A percentile compares a stretch with the other conserved stretches of the same genome.
Evolutionary conservation across 2,329 filamentous ascomycete species (phyloP).

Genomic region (Ascochyta clinopodiicola): DNA sequence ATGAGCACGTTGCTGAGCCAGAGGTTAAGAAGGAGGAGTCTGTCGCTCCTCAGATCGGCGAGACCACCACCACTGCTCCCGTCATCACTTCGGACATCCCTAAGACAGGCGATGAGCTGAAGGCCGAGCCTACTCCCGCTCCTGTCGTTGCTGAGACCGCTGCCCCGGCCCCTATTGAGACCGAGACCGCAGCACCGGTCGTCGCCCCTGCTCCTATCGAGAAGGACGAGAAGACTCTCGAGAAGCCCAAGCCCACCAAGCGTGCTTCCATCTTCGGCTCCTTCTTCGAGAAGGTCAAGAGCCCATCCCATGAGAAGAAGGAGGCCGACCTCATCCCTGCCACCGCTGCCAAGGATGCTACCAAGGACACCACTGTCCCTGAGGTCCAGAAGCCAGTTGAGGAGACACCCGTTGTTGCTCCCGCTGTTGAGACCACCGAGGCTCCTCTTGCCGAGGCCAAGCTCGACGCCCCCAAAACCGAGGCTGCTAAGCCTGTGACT

Average conservation of each 20-base stretch:
- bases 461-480: conserved; percentile 36
- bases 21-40: conserved; percentile 53
- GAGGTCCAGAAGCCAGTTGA: conserved; percentile 45
- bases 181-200: conserved; percentile 36
- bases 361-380: conserved; percentile 54
- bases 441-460: conserved; percentile 35
- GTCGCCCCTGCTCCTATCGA: conserved; percentile 27
- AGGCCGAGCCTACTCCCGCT: conserved; percentile 52
- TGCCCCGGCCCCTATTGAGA: conserved; percentile 43
- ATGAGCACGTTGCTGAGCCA: conserved; percentile 46
- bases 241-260: conserved; percentile 72
- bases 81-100: conserved; percentile 42
- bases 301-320: conserved; percentile 68
- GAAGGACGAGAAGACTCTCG: conserved; percentile 48
- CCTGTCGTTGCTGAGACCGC: conserved; percentile 51
- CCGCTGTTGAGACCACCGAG: conserved; percentile 36
- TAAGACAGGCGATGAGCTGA: conserved; percentile 46
- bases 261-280: conserved; percentile 83
- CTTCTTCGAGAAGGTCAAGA: conserved; percentile 67
- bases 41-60: conserved; percentile 38
- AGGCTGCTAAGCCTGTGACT: conserved; percentile 45
- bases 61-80: conserved; percentile 44
- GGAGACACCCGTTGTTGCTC: conserved; percentile 49
- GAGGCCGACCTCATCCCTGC: conserved; percentile 67
- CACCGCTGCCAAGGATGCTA: conserved; percentile 41